Percentiles rank a stretch among this genome's conserved stretches.
Conservation (phyloP, 257 asterid species). For the Asclepias syriaca region DNA sequence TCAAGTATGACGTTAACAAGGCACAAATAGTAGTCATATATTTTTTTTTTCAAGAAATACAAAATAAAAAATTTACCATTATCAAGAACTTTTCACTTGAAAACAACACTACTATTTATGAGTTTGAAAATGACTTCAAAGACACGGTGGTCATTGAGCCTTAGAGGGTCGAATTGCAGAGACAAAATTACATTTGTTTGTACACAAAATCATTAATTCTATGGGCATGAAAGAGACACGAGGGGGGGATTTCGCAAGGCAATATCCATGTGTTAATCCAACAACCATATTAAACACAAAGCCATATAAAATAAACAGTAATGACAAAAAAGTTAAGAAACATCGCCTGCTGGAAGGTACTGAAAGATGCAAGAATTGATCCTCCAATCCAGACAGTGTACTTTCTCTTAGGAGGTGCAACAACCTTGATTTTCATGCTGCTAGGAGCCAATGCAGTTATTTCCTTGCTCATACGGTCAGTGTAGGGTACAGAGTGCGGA, state of each 20-base stretch:
- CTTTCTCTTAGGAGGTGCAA: slow-evolving; percentile 50
- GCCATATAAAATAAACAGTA: background rate
- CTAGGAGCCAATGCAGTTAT: slow-evolving; percentile 50
- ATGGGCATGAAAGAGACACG: background rate
- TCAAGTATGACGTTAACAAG: too few species aligned
- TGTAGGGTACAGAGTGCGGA: too few species aligned
- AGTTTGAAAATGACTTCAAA: too few species aligned
- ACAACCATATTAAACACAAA: background rate
- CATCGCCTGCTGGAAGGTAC: slow-evolving; percentile 47
- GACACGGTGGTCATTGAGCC: too few species aligned
- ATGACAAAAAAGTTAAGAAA: background rate
- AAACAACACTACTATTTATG: too few species aligned
- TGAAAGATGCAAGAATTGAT: slow-evolving; percentile 47
- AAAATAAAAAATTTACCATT: too few species aligned
- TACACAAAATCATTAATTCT: background rate
- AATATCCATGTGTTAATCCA: background rate
- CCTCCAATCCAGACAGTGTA: slow-evolving; percentile 58
- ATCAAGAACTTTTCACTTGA: too few species aligned
- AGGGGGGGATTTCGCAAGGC: background rate
- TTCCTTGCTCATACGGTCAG: slow-evolving; percentile 52
- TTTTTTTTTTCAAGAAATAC: too few species aligned
- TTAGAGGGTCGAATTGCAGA: too few species aligned
- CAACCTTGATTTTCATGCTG: slow-evolving; percentile 53
- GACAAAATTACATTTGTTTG: too few species aligned
- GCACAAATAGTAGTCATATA: too few species aligned